Base-by-base conservation (phyloP, 441 rosid genomes). In the Aleurites moluccanus region DNA sequence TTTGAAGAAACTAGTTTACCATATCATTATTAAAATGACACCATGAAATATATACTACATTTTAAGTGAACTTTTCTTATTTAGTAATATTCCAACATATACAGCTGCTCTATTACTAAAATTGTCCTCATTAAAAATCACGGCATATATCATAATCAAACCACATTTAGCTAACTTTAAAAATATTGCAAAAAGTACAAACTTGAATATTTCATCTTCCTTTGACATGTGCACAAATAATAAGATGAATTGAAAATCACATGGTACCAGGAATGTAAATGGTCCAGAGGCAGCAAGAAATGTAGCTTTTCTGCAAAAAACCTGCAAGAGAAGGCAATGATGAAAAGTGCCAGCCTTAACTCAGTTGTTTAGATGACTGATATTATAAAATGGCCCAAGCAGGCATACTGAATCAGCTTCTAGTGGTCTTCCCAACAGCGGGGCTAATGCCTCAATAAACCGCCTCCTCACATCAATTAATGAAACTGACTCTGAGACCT, bases 401-500 rank as follows among this genome's bases (percentile, higher is more conserved):
- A 82, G 68, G 76, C 88, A 73, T 83, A 96, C 98, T 60, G 93
- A 88, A 82, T 96, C 97, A 79, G 97, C 94, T 87, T 93, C 97
- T 72, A 96, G 62, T 21, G 97, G 97, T 77, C 94, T 90, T 83
- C 98, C 99, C 80, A 95, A 81, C 60, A 83, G 69, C 59, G 85
- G 86, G 50, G 85, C 83, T 79, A 91, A 87, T 55, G 92, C 88
- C 84, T 93, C 98, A 20, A 95, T 86, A 79, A 93, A 90, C 70
- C 68, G 83, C 80, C 98, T 91, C 80, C 97, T 87, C 38, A 79
- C 69, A 73, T 84, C 89, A 75, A 89, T 87, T 84, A 83, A 80
- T 71, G 95, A 76, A 68, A 90, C 88, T 80, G 99, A 92, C 82
- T 95, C 99, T 52, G 59, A 42, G 69, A 95, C 86, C 97, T 95